Evolutionary conservation across 1,139 yeast species (phyloP), one percentile per base, ranked within the genome.

Genomic region (Zygosaccharomyces sapae): DNA sequence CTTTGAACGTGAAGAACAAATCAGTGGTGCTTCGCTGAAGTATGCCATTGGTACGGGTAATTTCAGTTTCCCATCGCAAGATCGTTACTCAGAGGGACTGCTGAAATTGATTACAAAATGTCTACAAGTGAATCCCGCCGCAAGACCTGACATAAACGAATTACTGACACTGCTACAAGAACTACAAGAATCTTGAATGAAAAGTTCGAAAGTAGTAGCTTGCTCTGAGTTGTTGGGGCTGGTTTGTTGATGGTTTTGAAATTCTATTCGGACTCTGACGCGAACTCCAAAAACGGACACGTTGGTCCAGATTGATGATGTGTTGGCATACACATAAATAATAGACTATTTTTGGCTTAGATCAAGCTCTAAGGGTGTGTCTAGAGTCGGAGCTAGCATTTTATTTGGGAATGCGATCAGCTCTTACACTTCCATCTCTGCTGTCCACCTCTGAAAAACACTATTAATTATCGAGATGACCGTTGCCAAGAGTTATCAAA

Each of bases 1-100:
- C 1, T 90, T 90, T 67, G 96, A 89, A 62, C 76, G 87, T 61
- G 80, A 85, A 60, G 94, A 88, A 56, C 75, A 79, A 39, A 83
- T 83, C 43, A 80, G 82, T 51, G 97, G 97, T 12, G 96, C 95
- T 3, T 86, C 84, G 53, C 72, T 89, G 54, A 80, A 76, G 48
- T 71, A 88, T 58, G 95, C 96, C 5, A 85, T 90, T 36, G 72
- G 80, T 22, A 82, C 78, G 51, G 95, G 90, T 1, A 79, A 74
- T 46, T 89, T 77, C 66, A 65, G 72, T 20, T 77, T 86, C 56
- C 97, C 97, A 0, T 55, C 63, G 1, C 66, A 65, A 10, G 77
- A 78, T 1, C 67, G 67, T 12, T 88, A 84, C 64, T 75, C 84
- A 2, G 70, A 71, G 0, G 78, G 69, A 3, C 68, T 87, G 41